phyloP scores from a whole-genome alignment of 2,329 filamentous ascomycete genomes.

The Blastomyces emzantsi region DNA sequence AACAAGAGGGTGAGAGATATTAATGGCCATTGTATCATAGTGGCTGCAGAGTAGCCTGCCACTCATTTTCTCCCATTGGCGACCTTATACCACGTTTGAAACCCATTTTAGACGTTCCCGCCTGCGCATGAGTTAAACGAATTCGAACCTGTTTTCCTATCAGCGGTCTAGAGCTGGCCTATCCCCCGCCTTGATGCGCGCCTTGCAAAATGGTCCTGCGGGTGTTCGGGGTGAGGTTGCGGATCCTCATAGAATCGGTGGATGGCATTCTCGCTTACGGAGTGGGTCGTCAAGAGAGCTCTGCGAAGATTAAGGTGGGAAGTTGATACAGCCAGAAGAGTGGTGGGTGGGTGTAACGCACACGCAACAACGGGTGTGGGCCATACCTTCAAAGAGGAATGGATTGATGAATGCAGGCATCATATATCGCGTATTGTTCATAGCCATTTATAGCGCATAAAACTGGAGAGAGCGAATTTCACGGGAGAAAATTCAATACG shows the following conservation, averaged over 20 bases:
- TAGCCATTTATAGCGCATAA: background rate
- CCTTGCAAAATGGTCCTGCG: background rate
- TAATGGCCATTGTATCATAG: background rate
- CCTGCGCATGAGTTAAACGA: background rate
- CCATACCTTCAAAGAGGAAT: background rate
- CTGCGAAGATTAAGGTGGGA: background rate
- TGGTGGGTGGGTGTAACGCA: background rate
- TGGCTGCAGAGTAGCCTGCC: background rate
- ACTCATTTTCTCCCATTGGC: background rate
- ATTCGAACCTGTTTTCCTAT: background rate
- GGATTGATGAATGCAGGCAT: background rate
- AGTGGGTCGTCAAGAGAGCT: background rate
- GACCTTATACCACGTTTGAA: background rate
- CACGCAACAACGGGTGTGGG: background rate
- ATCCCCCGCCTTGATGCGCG: background rate
- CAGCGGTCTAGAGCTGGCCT: background rate
- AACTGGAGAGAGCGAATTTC: background rate
- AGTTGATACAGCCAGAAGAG: background rate
- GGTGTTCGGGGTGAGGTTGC: background rate
- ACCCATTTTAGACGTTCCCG: background rate
- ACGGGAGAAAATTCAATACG: background rate
- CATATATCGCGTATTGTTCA: background rate
- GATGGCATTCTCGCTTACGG: background rate
- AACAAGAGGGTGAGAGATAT: background rate
- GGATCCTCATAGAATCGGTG: background rate